Percentiles rank a stretch among this genome's conserved stretches.
Conservation (phyloP, 2,329 filamentous ascomycete genomes). For the Diplodia sapinea region DNA sequence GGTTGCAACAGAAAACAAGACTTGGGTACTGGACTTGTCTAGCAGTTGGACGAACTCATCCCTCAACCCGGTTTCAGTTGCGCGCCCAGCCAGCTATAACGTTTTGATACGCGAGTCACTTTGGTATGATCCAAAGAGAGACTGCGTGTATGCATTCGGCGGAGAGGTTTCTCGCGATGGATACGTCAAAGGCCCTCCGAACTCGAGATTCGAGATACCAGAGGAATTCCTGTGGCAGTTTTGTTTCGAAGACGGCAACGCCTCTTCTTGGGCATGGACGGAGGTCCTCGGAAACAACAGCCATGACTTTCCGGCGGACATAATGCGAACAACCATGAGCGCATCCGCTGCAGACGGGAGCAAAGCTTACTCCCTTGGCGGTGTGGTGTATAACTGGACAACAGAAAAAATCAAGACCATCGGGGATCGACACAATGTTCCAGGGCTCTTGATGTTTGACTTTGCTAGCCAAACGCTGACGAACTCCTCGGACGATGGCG, state of each 20-base stretch:
- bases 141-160: background rate
- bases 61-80: background rate
- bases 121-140: background rate
- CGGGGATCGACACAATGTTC: background rate
- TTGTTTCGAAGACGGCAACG: background rate
- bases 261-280: background rate
- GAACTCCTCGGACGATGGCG: background rate
- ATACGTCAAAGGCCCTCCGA: background rate
- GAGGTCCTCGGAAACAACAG: background rate
- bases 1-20: background rate
- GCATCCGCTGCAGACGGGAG: background rate
- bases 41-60: background rate
- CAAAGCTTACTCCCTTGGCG: background rate
- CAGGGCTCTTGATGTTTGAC: background rate
- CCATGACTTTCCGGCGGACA: background rate
- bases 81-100: background rate
- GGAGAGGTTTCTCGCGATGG: background rate
- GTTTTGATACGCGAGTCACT: background rate
- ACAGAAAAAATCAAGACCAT: background rate
- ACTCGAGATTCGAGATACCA: fast-evolving
- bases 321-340: background rate
- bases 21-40: background rate
- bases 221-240: background rate
- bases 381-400: background rate
- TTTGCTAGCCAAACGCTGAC: background rate